Evolutionary conservation across 2,329 filamentous ascomycete species (phyloP), one percentile per base, ranked within the genome.

Genomic region (Berkeleyomyces basicola): DNA sequence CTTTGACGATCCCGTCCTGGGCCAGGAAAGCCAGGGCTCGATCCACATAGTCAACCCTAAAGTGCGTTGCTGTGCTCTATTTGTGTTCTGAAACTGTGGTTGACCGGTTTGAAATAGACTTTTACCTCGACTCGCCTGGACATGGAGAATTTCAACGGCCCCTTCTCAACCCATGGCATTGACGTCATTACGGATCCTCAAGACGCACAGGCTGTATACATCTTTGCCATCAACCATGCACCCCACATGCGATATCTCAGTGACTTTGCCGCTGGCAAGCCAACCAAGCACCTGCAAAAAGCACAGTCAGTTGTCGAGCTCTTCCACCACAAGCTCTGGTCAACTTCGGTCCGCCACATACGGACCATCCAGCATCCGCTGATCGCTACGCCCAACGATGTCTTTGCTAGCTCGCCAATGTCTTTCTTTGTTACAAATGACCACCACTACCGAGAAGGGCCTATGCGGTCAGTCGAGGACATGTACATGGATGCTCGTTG

Each of bases 341-440:
- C 77, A 0, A 65, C 69, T 0, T 70, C 70, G 0, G 72, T 72
- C 7, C 71, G 66, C 1, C 78, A 83, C 66, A 61, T 84, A 4
- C 79, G 81, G 11, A 78, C 80, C 0, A 73, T 85, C 42, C 71
- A 70, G 46, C 75, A 84, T 67, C 75, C 78, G 0, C 66, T 82
- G 42, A 76, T 85, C 57, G 69, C 68, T 7, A 84, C 81, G 0
- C 82, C 82, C 0, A 85, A 85, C 65, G 82, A 85, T 65, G 70
- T 85, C 10, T 70, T 78, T 4, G 79, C 77, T 1, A 67, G 71
- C 3, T 77, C 72, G 0, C 74, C 77, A 0, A 71, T 67, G 10
- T 76, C 77, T 0, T 76, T 85, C 68, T 79, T 80, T 59, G 77
- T 84, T 4, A 84, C 81, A 0, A 85, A 85, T 65, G 82, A 85